Base-by-base conservation (phyloP, 345 rosid species). In the Salix purpurea region DNA sequence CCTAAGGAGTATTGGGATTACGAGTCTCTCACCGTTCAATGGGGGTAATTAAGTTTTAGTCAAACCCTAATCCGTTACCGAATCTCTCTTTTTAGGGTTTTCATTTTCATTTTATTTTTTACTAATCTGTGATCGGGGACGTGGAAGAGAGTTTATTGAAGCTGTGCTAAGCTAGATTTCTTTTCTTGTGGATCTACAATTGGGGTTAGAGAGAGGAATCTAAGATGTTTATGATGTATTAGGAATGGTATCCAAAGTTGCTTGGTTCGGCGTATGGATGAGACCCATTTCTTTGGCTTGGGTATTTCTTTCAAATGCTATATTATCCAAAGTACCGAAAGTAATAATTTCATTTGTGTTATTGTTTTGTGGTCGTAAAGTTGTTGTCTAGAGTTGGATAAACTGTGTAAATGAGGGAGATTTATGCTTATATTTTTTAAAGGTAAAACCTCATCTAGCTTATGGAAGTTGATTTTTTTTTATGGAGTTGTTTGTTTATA, bases 1-100 rank as follows among this genome's bases (percentile, higher is more conserved):
- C 92, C 98, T 39, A 93, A 93, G 86, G 99, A 87, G 69, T 87
- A 85, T 23, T 87, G 90, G 90, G 88, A 87, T 78, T 87, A 87
- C 83, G 90, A 87, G 84, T 71, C 88, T 30, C 84, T 87, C 72
- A 61, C 83, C 62, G 88, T 87, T 75, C 87, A 87, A 66, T 83
- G 99, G 97, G 97, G 98, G 98, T 91, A 82, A 84, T 70, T 69
- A 16, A 6, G 13, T 56, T 15, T 39, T 62, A 24, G 30, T 14
- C 15, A 10, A 80, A 70, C 73, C 79, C 74, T 72, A 36, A 72
- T 30, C 64, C 28, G 18, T 23, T 58, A 9, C 26, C 10, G 28
- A 58, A 58, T 66, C 69, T 66, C 69, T 66, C 40, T 19, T 37
- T 66, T 16, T 18, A 34, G 69, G 2, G 16, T 14, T 67, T 67